phyloP scores from a whole-genome alignment of 306 rosid species.

The Sophora flavescens region DNA sequence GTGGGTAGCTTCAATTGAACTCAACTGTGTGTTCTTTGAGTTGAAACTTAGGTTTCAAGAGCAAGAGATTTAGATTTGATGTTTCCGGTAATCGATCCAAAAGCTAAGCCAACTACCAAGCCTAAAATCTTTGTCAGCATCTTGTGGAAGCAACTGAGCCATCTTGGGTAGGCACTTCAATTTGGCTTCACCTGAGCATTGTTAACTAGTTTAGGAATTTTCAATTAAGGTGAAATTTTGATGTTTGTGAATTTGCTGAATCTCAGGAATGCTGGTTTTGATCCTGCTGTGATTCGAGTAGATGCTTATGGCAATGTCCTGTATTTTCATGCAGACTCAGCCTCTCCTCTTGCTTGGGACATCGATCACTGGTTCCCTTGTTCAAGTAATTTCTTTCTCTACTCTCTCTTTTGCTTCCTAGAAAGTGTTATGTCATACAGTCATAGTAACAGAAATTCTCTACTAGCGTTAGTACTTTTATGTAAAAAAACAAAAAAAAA shows the following conservation, averaged over 20 bases:
- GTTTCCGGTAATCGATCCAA: conserved; percentile 79
- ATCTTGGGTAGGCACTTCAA: conserved; percentile 75
- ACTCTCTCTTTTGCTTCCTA: conserved; percentile 23
- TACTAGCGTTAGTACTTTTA: too few species aligned
- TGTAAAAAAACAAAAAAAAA: too few species aligned
- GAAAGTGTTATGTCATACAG: conserved; percentile 6
- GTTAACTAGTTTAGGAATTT: conserved; percentile 3
- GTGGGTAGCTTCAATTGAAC: not conserved
- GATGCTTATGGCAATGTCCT: conserved; percentile 90
- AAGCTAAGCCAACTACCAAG: conserved; percentile 78
- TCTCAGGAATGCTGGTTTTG: conserved; percentile 95
- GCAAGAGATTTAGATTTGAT: conserved; percentile 64
- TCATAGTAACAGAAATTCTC: too few species aligned
- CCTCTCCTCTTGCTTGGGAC: conserved; percentile 98
- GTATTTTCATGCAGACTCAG: conserved; percentile 91
- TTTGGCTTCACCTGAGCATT: conserved; percentile 17
- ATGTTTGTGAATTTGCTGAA: conserved; percentile 23
- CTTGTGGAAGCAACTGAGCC: conserved; percentile 94
- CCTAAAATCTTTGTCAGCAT: conserved; percentile 79
- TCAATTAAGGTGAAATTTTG: not conserved
- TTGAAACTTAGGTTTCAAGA: conserved; percentile 56
- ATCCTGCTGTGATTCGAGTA: conserved; percentile 89
- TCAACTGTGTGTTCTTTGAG: not conserved
- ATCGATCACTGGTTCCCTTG: conserved; percentile 98
- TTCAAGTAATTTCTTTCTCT: conserved; percentile 64